Evolutionary conservation across 805 yeast species (phyloP), one percentile per base, ranked within the genome.

Genomic region (Candida jianshihensis): DNA sequence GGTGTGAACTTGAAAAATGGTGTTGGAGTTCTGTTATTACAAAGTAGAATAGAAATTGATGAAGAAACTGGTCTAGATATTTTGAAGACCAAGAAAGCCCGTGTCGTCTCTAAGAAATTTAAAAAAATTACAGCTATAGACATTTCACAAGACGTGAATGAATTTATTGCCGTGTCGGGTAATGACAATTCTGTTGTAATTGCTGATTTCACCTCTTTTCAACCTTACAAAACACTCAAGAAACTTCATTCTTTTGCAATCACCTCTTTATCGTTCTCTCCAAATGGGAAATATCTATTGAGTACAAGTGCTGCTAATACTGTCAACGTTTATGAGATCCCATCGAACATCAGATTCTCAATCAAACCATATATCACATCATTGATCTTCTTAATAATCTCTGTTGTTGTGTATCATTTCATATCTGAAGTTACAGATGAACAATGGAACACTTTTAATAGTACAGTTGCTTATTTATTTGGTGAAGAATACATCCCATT

Each of bases 231-330:
- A 39, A 60, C 66, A 6, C 62, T 76, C 37, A 70, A 70, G 30
- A 73, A 81, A 41, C 77, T 83, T n/a, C 96, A 88, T 55, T 64
- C 70, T 8, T 84, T 84, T 56, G 87, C 94, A 19, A 78, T 87
- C 35, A 87, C 96, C 0, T 70, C 73, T 30, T 75, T 85, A 9
- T 63, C 75, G 3, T 78, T 86, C 41, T 78, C 87, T 5, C 80
- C 83, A 12, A 68, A 75, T 52, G 87, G 89, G 7, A 60, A 71
- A 34, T 68, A 68, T 37, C 59, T 86, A 33, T 90, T 86, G 3
- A 72, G 86, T 17, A 80, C 77, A 0, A 80, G 90, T 24, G 94
- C 89, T 2, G 84, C 92, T 3, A 79, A 81, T 42, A 70, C 86
- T 1, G 71, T 87, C 20, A 75, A 71, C 46, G 75, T 86, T 8